A percentile compares a stretch with the other conserved stretches of the same genome.
Conservation (phyloP, 1,284 basidiomycete species). For the Leccinum laetum region DNA sequence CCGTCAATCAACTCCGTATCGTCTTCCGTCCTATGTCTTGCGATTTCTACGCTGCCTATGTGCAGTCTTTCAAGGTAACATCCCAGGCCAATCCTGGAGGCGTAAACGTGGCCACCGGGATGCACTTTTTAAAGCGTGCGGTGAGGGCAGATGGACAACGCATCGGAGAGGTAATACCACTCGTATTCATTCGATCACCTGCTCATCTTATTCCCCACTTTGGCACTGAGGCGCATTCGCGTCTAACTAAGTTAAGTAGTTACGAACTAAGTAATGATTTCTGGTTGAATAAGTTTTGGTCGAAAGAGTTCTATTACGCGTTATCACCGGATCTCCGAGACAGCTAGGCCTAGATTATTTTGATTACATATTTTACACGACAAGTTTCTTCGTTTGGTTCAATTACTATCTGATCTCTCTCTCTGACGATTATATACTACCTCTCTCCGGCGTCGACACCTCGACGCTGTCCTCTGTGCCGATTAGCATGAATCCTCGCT, state of each 20-base stretch:
- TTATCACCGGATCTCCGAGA: background rate
- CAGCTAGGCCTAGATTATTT: background rate
- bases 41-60: background rate
- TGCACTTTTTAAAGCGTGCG: background rate
- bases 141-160: background rate
- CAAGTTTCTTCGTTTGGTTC: background rate
- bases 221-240: background rate
- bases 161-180: background rate
- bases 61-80: background rate
- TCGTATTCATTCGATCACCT: background rate
- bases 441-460: background rate
- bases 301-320: constrained; percentile 2
- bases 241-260: background rate
- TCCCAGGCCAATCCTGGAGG: background rate
- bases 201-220: constrained; percentile 3
- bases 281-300: constrained; percentile 7
- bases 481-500: background rate
- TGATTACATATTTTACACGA: background rate
- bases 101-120: background rate
- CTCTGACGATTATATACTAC: no score
- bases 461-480: background rate
- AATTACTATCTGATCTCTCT: background rate
- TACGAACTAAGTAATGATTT: background rate
- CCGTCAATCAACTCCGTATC: background rate
- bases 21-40: background rate